Conservation (phyloP, 192 early-diverging fungal species). For the Backusella morwellensis region DNA sequence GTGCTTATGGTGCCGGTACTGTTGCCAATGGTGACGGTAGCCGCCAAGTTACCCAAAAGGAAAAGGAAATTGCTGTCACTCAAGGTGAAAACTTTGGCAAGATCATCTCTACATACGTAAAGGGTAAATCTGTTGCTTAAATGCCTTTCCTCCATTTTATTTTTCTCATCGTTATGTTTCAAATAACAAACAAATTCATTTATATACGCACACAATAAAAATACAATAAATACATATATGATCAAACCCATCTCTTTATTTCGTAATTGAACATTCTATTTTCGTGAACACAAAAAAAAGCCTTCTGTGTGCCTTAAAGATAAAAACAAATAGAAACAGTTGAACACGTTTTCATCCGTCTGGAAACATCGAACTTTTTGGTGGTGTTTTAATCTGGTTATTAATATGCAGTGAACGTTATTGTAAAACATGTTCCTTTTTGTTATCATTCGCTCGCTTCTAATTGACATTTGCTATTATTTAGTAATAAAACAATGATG, state of each 20-base stretch:
- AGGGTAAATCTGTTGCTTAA: slow-evolving; percentile 1
- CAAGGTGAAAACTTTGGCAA: slow-evolving; percentile 64
- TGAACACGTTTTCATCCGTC: not conserved
- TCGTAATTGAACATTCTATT: not conserved
- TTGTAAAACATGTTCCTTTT: not conserved
- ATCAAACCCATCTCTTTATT: not conserved
- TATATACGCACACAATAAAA: not conserved
- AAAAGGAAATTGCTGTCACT: slow-evolving; percentile 55
- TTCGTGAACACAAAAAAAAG: not conserved
- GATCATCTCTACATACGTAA: slow-evolving; percentile 32
- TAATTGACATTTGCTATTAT: not conserved
- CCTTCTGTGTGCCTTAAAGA: not conserved
- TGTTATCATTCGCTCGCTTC: not conserved
- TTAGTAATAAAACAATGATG: not conserved
- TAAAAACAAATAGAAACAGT: too few species aligned
- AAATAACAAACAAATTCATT: not conserved
- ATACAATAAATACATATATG: not conserved
- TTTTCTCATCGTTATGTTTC: not conserved
- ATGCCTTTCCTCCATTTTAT: not conserved
- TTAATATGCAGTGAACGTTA: not conserved
- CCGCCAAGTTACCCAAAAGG: slow-evolving; percentile 61
- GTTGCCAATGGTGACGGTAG: slow-evolving; percentile 61
- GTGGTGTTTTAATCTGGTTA: not conserved
- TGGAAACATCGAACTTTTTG: not conserved
- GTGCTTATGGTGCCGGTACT: slow-evolving; percentile 24